Evolutionary conservation across 1,284 basidiomycete genomes (phyloP), one percentile per base, ranked within the genome.

Genomic region (Wolfiporia cocos): DNA sequence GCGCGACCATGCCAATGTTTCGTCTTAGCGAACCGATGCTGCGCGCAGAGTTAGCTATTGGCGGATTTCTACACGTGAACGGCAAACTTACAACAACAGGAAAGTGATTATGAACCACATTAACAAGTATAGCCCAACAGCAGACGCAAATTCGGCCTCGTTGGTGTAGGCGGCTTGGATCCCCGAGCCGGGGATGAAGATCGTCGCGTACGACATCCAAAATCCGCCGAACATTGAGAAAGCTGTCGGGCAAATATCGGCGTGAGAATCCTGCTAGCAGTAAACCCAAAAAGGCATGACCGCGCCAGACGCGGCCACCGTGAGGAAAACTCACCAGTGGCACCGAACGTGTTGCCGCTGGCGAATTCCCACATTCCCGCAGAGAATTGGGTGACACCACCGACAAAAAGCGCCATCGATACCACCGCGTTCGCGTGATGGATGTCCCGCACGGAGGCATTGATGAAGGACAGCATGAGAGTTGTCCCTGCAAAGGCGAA

Each of bases 291-390:
- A 28, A 28, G 26, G 14, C 7, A 14, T 7, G 26, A 14, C 26
- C n/a, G n/a, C n/a, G 14, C 9, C 26, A 28, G 18, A 32, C n/a
- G 17, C 29, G 10, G 10, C 18, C 36, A 29, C 10, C 26, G 28
- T 24, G 24, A 18, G 20, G 44, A 42, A 29, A 44, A 68, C 78
- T 58, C 45, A 84, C 83, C 80, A 28, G 81, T 81, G 2, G 77
- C 82, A 48, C 76, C 81, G 44, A 86, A 85, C 0, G 66, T 67
- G 51, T 87, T 85, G 9, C 86, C 87, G 32, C 75, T 69, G 1
- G 86, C 84, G 61, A 91, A 92, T 62, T 84, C 81, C 82, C 84
- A 86, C 81, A 86, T 83, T 32, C 84, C 82, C 7, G 82, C 82
- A 20, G 82, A 55, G 50, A 86, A 68, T 59, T 87, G 94, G 6